Percentiles rank a stretch among this genome's conserved stretches.
These are phyloP conservation scores for Vigna unguiculata DNA, from an alignment of 306 rosid species.

Conservation along the genomic window DNA sequence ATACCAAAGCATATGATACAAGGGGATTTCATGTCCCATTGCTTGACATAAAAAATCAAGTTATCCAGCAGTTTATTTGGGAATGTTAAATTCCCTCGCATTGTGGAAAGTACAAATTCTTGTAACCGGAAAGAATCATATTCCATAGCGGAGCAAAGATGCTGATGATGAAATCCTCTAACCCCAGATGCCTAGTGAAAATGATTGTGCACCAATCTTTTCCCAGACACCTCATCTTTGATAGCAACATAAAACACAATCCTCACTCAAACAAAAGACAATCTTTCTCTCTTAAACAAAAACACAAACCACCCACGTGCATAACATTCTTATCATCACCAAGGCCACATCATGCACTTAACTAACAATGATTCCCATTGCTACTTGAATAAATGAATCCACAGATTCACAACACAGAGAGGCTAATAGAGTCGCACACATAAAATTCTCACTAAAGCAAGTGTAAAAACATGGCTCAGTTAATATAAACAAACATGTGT, in stretches of 20 bases:
- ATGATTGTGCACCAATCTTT: slow-evolving; percentile 6
- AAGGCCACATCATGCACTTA: slow-evolving; percentile 15
- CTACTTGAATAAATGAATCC: slow-evolving; percentile 21
- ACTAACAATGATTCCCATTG: not conserved
- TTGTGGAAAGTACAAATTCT: not conserved
- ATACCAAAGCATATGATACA: not conserved
- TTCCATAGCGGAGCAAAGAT: not conserved
- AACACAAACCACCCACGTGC: not conserved
- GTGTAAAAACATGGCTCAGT: not conserved
- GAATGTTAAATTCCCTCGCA: slow-evolving; percentile 12
- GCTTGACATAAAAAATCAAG: not conserved
- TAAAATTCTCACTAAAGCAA: slow-evolving; percentile 4
- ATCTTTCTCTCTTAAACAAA: not conserved
- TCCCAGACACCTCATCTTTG: slow-evolving; percentile 2
- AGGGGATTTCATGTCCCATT: not conserved
- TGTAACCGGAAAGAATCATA: slow-evolving; percentile 3
- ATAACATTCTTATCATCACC: not conserved
- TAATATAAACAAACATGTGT: not conserved
- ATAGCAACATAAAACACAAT: slow-evolving; percentile 30
- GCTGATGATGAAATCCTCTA: not conserved
- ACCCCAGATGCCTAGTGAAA: not conserved
- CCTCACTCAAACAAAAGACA: not conserved
- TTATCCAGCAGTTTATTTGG: slow-evolving; percentile 26
- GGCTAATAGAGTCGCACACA: not conserved
- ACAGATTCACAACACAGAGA: not conserved